A percentile compares a stretch with the other conserved stretches of the same genome.
Evolutionary conservation across 495 filamentous ascomycete species (phyloP).

Genomic region (Glutinoglossum americanum): DNA sequence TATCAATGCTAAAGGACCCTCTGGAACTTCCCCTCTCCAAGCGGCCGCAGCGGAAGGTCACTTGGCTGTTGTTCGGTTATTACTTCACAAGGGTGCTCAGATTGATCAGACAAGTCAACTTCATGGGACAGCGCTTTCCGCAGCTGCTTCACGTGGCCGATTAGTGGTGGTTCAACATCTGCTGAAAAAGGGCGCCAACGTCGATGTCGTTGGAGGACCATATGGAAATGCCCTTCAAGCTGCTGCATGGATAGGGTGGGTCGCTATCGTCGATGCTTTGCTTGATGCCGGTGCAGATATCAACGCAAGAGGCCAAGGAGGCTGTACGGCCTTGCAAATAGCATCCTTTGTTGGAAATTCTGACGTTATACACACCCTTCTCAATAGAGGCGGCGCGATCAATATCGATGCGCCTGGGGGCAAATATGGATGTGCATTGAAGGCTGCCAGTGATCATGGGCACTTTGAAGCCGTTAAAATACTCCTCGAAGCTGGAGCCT

Average conservation of each 20-base stretch:
- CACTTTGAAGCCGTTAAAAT: background rate
- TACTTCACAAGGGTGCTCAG: no score
- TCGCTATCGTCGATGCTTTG: background rate
- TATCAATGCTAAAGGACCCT: no score
- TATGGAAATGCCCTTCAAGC: background rate
- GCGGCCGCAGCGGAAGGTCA: no score
- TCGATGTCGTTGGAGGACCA: background rate
- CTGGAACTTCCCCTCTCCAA: no score
- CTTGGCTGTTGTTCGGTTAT: no score
- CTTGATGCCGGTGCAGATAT: background rate
- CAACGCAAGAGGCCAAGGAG: background rate
- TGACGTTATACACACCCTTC: background rate
- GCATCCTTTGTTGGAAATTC: background rate
- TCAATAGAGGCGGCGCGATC: background rate
- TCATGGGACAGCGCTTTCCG: background rate
- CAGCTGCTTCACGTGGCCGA: background rate
- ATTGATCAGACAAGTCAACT: background rate
- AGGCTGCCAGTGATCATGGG: background rate
- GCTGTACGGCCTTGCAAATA: background rate
- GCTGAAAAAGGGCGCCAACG: background rate
- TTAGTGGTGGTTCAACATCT: background rate
- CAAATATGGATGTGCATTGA: background rate
- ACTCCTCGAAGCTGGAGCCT: background rate
- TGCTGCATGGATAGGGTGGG: background rate
- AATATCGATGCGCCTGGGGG: background rate